Evolutionary conservation across 768 basidiomycete species (phyloP), one percentile per base, ranked within the genome.

Genomic region (Hericium coralloides): DNA sequence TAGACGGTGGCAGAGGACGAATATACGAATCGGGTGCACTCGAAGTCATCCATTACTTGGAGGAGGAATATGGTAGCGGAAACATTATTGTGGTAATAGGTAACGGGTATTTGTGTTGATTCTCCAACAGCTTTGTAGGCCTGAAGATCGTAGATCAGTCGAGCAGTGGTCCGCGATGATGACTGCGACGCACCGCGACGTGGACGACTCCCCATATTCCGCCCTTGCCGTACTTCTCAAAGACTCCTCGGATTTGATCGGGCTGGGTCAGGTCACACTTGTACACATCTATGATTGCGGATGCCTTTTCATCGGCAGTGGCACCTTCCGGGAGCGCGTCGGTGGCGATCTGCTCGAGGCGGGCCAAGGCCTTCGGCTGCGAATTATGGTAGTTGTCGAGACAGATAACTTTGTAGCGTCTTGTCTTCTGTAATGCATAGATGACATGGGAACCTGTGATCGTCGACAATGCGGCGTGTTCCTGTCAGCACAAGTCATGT

Each of bases 1-100:
- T 99, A 99, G 23, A 99, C 97, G 17, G 97, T 98, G 6, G 97
- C 97, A 22, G 93, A 95, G 12, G 95, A 98, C 1, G 97, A 98
- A 76, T 98, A 99, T 53, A 99, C 95, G 57, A 99, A 75, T 58
- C 92, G 82, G 54, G 80, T 79, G 74, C 90, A 92, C 60, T 86
- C 85, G 71, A 83, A 92, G 54, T 88, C 88, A 43, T 76, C 73
- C 94, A 95, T 95, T 62, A 82, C 76, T 75, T 94, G 87, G 61
- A 97, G 76, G 20, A 98, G 84, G 52, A 79, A 84, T 56, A 97
- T 72, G 7, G 94, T 95, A 5, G 92, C 95, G 47, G 81, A 72
- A 56, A 99, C 97, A 66, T 99, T 99, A 76, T 93, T 94, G 63
- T 81, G 76, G 70, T 98, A 99, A 73, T 99, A 99, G 12, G 84